Evolutionary conservation across 2,329 filamentous ascomycete species (phyloP).

Genomic region (Ophiostoma perfectum): DNA sequence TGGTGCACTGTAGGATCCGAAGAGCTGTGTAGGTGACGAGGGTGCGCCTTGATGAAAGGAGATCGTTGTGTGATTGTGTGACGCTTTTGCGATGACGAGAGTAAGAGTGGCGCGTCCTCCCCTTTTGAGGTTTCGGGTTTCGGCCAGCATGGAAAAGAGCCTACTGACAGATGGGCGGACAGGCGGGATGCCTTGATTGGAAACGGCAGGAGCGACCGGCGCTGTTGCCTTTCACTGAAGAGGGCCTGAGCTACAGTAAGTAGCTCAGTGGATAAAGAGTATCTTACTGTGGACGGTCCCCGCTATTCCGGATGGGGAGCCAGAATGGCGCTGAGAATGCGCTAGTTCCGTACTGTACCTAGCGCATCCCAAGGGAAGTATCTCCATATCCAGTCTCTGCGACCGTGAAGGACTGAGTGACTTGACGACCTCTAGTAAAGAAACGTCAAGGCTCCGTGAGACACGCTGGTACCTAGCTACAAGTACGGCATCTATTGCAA

Average conservation of each 20-base stretch:
- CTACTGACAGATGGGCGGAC: neutral
- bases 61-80: too few relatives aligned
- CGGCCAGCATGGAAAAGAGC: neutral
- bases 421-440: neutral
- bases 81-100: too few relatives aligned
- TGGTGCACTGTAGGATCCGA: too few relatives aligned
- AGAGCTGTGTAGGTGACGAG: too few relatives aligned
- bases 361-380: neutral
- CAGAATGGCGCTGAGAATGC: neutral
- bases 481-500: neutral
- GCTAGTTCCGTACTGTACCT: neutral
- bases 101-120: neutral
- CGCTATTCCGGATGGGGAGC: neutral
- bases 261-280: too few relatives aligned
- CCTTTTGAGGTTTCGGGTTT: neutral
- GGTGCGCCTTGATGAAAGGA: too few relatives aligned
- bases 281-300: neutral
- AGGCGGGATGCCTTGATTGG: too few relatives aligned
- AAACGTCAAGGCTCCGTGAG: too few relatives aligned
- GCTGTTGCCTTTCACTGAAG: neutral
- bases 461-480: too few relatives aligned
- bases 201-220: too few relatives aligned
- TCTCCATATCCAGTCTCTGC: neutral
- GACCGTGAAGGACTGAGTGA: neutral
- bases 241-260: conserved; percentile 2